Conservation (phyloP, 192 early-diverging fungal species). For the Coemansia sp. region DNA sequence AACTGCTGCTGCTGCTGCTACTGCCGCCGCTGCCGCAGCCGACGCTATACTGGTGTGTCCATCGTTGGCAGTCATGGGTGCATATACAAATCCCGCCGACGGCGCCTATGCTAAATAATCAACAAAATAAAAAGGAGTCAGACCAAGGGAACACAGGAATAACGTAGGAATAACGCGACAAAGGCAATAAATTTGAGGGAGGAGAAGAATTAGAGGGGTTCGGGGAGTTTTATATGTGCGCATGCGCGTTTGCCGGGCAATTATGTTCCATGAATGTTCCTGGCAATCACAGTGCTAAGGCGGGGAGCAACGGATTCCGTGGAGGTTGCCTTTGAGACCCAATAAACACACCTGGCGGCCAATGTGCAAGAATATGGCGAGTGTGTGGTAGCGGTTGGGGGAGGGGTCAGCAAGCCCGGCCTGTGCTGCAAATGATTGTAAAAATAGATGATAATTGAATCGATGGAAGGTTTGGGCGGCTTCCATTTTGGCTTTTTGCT, state of each 20-base stretch:
- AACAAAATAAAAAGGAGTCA: background rate
- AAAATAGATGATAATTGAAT: constrained; percentile 1
- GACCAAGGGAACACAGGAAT: background rate
- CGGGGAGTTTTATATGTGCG: background rate
- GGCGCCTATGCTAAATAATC: background rate
- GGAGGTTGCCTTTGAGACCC: background rate
- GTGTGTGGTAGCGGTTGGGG: background rate
- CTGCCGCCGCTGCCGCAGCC: constrained; percentile 34
- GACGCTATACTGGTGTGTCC: constrained; percentile 11
- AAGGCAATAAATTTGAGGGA: constrained; percentile 5
- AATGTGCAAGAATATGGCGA: constrained; percentile 1
- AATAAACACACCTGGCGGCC: background rate
- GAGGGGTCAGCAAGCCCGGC: background rate
- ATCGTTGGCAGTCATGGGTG: constrained; percentile 27
- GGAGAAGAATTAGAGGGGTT: background rate
- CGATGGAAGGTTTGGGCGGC: constrained; percentile 6
- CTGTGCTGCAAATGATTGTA: background rate
- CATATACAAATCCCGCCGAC: constrained; percentile 10
- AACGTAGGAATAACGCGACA: background rate
- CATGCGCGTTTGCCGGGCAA: background rate
- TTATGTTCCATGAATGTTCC: constrained; percentile 11
- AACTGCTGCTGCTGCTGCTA: constrained; percentile 22
- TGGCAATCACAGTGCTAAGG: background rate
- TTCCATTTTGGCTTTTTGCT: constrained; percentile 6
- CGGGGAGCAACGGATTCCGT: background rate